phyloP scores from a whole-genome alignment of 495 filamentous ascomycete genomes.

The Collariella sp. region DNA sequence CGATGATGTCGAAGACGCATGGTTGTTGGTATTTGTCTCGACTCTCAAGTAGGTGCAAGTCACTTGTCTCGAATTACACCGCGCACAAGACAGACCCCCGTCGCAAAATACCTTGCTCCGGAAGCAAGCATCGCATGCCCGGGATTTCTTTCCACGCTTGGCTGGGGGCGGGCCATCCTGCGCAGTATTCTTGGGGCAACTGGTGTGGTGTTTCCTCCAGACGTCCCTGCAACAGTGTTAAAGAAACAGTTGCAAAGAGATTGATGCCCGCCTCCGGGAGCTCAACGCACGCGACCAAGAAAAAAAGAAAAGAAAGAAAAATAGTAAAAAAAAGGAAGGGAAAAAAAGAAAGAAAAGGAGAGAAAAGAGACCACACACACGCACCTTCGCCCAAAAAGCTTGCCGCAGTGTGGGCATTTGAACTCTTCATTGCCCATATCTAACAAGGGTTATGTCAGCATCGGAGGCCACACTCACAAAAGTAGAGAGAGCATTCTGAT shows the following conservation, averaged over 20 bases:
- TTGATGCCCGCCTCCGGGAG: too few species aligned
- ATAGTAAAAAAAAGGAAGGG: neutral
- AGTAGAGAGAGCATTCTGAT: too few species aligned
- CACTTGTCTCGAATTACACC: conserved; percentile 1
- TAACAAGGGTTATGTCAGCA: neutral
- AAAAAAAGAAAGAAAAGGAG: neutral
- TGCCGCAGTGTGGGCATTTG: neutral
- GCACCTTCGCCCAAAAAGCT: neutral
- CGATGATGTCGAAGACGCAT: neutral
- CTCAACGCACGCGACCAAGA: too few species aligned
- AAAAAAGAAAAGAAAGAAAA: too few species aligned
- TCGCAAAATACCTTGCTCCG: conserved; percentile 10
- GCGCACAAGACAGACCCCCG: neutral
- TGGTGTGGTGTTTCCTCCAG: conserved; percentile 9
- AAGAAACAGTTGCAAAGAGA: neutral
- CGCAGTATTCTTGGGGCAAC: conserved; percentile 6
- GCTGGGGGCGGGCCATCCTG: conserved; percentile 1
- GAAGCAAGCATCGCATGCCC: conserved; percentile 11
- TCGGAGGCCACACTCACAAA: too few species aligned
- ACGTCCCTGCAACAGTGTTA: conserved; percentile 6
- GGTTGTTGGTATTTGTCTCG: neutral
- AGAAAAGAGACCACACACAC: neutral
- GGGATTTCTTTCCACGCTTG: conserved; percentile 10
- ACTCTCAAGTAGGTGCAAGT: conserved; percentile 1
- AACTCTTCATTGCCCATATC: neutral